Evolutionary conservation across 768 basidiomycete species (phyloP).

Genomic region (Xerocomus spinulosus): DNA sequence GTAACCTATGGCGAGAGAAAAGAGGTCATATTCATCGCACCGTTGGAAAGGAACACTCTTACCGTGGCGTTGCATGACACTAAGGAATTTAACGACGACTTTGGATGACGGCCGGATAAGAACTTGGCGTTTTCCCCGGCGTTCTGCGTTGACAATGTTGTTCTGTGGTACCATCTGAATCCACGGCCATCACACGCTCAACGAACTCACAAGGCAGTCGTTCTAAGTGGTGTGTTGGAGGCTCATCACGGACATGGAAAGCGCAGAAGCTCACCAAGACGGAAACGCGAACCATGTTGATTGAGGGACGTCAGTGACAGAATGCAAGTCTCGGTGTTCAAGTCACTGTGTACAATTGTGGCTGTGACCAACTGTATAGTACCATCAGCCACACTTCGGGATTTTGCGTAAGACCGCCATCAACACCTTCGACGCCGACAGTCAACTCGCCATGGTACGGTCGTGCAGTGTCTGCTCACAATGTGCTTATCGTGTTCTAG

Average conservation of each 20-base stretch:
- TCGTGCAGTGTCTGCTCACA: slow-evolving; percentile 6
- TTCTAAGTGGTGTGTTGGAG: slow-evolving; percentile 32
- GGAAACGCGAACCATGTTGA: slow-evolving; percentile 83
- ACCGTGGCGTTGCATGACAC: slow-evolving; percentile 99
- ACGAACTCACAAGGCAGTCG: slow-evolving; percentile 50
- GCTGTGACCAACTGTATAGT: slow-evolving; percentile 27
- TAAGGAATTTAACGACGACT: slow-evolving; percentile 96
- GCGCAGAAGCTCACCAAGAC: slow-evolving; percentile 51
- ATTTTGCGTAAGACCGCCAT: slow-evolving; percentile 6
- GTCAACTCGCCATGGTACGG: slow-evolving; percentile 48
- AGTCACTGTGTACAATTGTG: slow-evolving; percentile 7
- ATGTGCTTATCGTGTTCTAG: slow-evolving; percentile 38
- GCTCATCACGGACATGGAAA: background rate
- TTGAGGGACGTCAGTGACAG: background rate
- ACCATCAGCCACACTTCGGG: slow-evolving; percentile 25
- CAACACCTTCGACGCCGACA: slow-evolving; percentile 21
- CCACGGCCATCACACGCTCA: background rate
- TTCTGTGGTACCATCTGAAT: slow-evolving; percentile 45
- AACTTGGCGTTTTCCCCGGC: slow-evolving; percentile 98
- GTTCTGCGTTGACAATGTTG: slow-evolving; percentile 99
- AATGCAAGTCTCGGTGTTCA: no score
- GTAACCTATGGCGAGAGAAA: slow-evolving; percentile 59
- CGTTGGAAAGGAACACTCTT: no score
- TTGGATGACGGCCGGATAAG: slow-evolving; percentile 96
- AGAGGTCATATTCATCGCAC: background rate